Percentiles rank a stretch among this genome's conserved stretches.
Evolutionary conservation across 495 filamentous ascomycete genomes (phyloP).

Genomic region (Lichenothelia convexa): DNA sequence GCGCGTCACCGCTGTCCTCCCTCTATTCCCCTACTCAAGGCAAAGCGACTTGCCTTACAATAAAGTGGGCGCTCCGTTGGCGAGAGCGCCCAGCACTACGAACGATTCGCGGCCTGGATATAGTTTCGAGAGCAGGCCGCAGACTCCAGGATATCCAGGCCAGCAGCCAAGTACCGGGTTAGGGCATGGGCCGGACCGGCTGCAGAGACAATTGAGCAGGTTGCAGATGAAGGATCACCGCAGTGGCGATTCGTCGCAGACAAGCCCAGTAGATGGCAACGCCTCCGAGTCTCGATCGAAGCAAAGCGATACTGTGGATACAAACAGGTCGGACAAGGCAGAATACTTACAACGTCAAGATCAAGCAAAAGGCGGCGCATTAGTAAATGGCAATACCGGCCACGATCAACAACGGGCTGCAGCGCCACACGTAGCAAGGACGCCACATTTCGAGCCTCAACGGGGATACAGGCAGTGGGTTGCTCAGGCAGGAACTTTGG

Average conservation of each 20-base stretch:
- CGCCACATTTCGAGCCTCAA: constrained; percentile 48
- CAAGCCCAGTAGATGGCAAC: constrained; percentile 1
- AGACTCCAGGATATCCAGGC: constrained; percentile 61
- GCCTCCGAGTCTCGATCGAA: constrained; percentile 24
- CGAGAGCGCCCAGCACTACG: constrained; percentile 36
- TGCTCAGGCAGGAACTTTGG: constrained; percentile 86
- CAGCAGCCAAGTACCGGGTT: constrained; percentile 43
- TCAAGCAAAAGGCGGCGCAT: constrained; percentile 32
- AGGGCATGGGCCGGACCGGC: constrained; percentile 38
- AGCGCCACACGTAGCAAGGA: background rate
- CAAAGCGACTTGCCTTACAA: constrained; percentile 94
- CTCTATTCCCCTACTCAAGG: constrained; percentile 87
- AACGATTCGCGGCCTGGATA: constrained; percentile 35
- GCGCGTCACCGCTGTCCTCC: constrained; percentile 81
- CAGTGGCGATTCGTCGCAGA: constrained; percentile 16
- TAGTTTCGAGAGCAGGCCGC: constrained; percentile 83
- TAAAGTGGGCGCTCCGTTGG: constrained; percentile 74
- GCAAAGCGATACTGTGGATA: constrained; percentile 40
- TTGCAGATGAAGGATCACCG: constrained; percentile 35
- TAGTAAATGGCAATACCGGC: constrained; percentile 11
- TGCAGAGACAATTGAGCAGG: constrained; percentile 47
- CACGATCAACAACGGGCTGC: background rate
- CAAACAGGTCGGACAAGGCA: constrained; percentile 23
- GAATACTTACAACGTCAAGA: constrained; percentile 7
- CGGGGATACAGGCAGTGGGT: constrained; percentile 98